Evolutionary conservation across 805 yeast species (phyloP).

Genomic region (Candida silvatica): DNA sequence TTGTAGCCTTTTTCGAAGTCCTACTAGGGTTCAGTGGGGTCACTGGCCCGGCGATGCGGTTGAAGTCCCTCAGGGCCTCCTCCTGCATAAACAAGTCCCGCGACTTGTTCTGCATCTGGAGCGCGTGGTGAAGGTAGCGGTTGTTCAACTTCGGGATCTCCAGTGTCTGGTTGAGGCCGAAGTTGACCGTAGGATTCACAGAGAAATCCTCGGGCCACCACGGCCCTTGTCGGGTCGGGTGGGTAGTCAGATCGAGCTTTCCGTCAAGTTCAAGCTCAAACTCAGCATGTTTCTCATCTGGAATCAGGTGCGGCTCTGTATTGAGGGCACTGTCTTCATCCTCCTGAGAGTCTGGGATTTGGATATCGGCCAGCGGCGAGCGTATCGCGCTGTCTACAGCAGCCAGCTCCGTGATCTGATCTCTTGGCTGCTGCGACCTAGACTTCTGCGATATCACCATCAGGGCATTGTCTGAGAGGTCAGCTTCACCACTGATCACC

Average conservation of each 20-base stretch:
- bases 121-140: conserved; percentile 14
- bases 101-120: conserved; percentile 14
- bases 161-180: conserved; percentile 13
- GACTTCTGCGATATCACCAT: neutral
- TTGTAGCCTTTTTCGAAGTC: conserved; percentile 1
- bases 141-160: conserved; percentile 14
- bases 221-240: conserved; percentile 18
- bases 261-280: no score
- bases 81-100: conserved; percentile 14
- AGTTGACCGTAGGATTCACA: conserved; percentile 20
- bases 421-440: no score
- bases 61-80: conserved; percentile 16
- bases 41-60: conserved; percentile 13
- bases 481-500: conserved; percentile 2
- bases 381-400: no score
- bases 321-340: no score
- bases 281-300: no score
- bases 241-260: neutral
- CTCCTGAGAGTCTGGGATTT: conserved; percentile 3
- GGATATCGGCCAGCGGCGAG: no score
- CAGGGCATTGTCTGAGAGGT: no score
- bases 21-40: neutral
- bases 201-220: conserved; percentile 31
- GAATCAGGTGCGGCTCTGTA: no score
- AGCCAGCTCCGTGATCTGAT: no score